These are phyloP conservation scores for Moesziomyces globuligerus DNA, from an alignment of 1,284 basidiomycete species.

Conservation along the genomic window DNA sequence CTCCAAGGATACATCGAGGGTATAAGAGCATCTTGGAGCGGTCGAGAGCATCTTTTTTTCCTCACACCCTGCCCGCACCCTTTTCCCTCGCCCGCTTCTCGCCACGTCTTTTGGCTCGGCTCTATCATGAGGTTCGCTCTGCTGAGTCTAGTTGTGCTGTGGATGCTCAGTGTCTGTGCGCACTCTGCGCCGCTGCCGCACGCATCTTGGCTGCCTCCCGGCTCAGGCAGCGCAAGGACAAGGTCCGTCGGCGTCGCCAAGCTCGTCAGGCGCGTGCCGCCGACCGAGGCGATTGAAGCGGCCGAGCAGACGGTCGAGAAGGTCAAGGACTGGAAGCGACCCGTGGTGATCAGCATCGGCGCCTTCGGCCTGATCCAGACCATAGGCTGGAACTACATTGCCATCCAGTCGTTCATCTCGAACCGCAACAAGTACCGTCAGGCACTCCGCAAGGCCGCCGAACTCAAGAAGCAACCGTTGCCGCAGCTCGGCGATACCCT, in stretches of 20 bases:
- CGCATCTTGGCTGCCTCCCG: background rate
- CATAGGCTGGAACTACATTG: slow-evolving; percentile 32
- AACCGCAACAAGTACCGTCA: slow-evolving; percentile 8
- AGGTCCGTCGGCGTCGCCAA: no score
- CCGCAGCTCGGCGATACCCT: slow-evolving; percentile 24
- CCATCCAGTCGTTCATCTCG: slow-evolving; percentile 12
- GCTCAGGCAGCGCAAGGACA: no score
- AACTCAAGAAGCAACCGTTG: slow-evolving; percentile 11
- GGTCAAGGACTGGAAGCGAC: slow-evolving; percentile 35
- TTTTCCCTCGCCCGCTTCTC: background rate
- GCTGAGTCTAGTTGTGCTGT: background rate
- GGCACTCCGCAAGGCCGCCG: slow-evolving; percentile 11
- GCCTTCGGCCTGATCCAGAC: slow-evolving; percentile 15
- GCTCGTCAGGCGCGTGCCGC: no score
- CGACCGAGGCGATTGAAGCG: background rate
- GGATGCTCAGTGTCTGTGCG: background rate
- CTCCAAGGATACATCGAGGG: no score
- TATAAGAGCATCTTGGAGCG: no score
- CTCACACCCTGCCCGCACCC: background rate
- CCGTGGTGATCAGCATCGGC: slow-evolving; percentile 11
- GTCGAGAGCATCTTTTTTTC: no score
- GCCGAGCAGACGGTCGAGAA: background rate
- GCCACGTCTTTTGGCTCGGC: background rate
- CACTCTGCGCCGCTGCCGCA: background rate
- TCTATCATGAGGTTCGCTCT: background rate